These are phyloP conservation scores for Gaeumannomyces tritici DNA, from an alignment of 2,329 filamentous ascomycete species.

Conservation along the genomic window DNA sequence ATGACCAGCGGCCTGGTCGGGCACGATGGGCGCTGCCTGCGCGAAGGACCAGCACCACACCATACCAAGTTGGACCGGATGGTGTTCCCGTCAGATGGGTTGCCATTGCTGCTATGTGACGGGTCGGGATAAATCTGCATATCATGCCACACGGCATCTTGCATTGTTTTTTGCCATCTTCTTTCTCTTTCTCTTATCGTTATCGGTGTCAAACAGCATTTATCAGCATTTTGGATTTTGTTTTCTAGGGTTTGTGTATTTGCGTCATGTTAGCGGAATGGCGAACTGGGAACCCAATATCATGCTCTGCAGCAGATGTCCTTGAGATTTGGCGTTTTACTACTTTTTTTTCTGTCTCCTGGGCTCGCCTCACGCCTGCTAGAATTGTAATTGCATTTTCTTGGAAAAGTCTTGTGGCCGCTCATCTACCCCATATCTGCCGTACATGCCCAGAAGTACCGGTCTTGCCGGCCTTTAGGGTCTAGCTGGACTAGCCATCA, in stretches of 20 bases:
- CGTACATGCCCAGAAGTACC: too few species aligned
- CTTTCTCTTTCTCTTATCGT: neutral
- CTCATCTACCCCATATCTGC: too few species aligned
- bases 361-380: neutral
- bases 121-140: neutral
- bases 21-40: slow-evolving; percentile 61
- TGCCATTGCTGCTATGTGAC: slow-evolving; percentile 15
- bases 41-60: slow-evolving; percentile 41
- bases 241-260: neutral
- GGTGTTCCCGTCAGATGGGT: slow-evolving; percentile 54
- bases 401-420: too few species aligned
- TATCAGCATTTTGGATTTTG: neutral
- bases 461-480: neutral
- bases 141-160: neutral
- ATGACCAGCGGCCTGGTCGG: slow-evolving; percentile 55
- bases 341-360: neutral
- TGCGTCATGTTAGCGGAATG: neutral
- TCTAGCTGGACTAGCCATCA: neutral
- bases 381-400: too few species aligned
- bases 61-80: slow-evolving; percentile 46
- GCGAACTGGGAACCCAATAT: neutral
- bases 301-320: neutral
- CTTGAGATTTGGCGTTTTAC: neutral
- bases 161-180: neutral
- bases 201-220: neutral